A percentile compares a stretch with the other conserved stretches of the same genome.
These are phyloP conservation scores for Alternaria sp. DNA, from an alignment of 2,329 filamentous ascomycete species.

Conservation along the genomic window DNA sequence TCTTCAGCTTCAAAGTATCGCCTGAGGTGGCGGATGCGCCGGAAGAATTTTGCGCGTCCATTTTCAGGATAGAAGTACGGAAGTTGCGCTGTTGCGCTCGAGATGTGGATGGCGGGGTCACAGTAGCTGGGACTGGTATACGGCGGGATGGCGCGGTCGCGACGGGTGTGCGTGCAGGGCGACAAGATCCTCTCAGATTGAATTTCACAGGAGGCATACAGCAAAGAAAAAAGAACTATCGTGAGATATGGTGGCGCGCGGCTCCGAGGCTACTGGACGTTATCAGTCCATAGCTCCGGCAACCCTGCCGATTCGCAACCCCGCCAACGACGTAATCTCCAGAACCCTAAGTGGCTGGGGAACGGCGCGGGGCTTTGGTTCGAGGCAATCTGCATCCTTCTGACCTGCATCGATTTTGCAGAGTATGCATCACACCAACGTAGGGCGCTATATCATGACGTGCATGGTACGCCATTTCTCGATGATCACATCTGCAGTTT, in stretches of 20 bases:
- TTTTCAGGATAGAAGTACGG: conserved; percentile 39
- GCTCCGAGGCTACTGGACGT: conserved; percentile 13
- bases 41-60: conserved; percentile 39
- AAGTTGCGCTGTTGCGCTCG: conserved; percentile 34
- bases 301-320: conserved; percentile 13
- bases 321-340: conserved; percentile 25
- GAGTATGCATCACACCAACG: neutral
- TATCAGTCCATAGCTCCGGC: conserved; percentile 14
- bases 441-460: neutral
- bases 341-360: conserved; percentile 13
- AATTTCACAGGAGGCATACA: conserved; percentile 45
- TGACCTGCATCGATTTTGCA: conserved; percentile 14
- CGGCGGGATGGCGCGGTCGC: conserved; percentile 11
- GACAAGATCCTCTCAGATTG: conserved; percentile 38
- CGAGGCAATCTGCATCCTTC: conserved; percentile 1
- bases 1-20: conserved; percentile 55
- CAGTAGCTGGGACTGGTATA: conserved; percentile 7
- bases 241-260: conserved; percentile 7
- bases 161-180: conserved; percentile 19
- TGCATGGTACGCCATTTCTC: neutral
- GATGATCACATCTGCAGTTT: neutral
- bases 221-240: neutral
- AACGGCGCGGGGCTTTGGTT: neutral
- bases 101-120: conserved; percentile 19
- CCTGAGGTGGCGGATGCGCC: conserved; percentile 18